Evolutionary conservation across 2,329 filamentous ascomycete species (phyloP), one percentile per base, ranked within the genome.

Genomic region (Calycina marina): DNA sequence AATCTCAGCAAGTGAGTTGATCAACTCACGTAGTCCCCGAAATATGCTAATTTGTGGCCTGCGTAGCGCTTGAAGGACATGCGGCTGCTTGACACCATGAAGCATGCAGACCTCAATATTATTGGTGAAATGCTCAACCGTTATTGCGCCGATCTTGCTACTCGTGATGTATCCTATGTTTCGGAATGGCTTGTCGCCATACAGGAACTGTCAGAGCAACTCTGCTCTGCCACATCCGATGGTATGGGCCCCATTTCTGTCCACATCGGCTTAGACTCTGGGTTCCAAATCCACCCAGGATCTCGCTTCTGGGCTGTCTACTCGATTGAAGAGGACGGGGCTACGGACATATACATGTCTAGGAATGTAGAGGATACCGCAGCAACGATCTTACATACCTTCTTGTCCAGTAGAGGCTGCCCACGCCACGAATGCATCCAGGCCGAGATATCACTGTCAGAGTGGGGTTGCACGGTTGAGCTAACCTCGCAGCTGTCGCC

Each of bases 1-100:
- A 57, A 26, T 58, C 58, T 4, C 62, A 66, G 39, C 47, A 51
- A 35, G 56, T 56, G 10, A 48, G 65, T 1, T 56, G 54, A 35
- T 47, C 52, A 5, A 13, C 30, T 39, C 22, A 25, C 15, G 15
- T 30, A 22, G 6, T 17, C 34, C 14, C 22, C 30, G 14, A 25
- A 28, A 11, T 28, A 3, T 15, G 14, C 24, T 31, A 6, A 33
- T 36, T 18, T 34, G 25, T 8, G 35, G 14, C 4, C 30, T 37
- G 13, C 25, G 31, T 25, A 22, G 18, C 12, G 28, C 18, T 35
- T 50, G 2, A 31, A 41, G 25, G 43, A 50, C 14, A 38, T 50
- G 2, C 34, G 43, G 17, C 25, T 52, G 25, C 33, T 48, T 1
- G 32, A 47, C 12, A 10, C 11, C 2, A 27, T 48, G 12, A 35